Evolutionary conservation across 306 rosid genomes (phyloP).

Genomic region (Mimosa bimucronata): DNA sequence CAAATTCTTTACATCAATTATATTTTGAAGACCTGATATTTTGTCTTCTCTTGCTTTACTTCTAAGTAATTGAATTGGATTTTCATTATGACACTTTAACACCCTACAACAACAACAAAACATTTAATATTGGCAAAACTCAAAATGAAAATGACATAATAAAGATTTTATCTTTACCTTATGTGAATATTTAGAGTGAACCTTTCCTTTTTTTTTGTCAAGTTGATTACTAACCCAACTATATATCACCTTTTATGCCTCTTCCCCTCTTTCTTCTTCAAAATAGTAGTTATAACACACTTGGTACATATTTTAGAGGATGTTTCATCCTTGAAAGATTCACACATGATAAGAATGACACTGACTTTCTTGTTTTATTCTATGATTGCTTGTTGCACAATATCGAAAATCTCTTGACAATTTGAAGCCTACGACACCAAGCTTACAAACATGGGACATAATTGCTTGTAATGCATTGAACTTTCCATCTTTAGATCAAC

Average conservation of each 20-base stretch:
- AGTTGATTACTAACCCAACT: neutral
- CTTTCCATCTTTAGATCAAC: neutral
- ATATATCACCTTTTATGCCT: too few species aligned
- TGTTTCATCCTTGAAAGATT: neutral
- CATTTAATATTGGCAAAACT: too few species aligned
- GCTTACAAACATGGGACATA: neutral
- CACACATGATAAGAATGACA: neutral
- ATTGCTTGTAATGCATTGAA: too few species aligned
- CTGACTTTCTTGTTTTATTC: neutral
- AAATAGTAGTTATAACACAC: neutral
- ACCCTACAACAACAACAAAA: too few species aligned
- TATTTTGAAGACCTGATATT: too few species aligned
- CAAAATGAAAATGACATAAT: too few species aligned
- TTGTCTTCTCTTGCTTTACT: too few species aligned
- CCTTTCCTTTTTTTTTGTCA: neutral
- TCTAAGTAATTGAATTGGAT: too few species aligned
- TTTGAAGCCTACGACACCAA: neutral
- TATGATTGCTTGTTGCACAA: neutral
- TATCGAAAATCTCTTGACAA: neutral
- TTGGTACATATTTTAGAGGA: neutral
- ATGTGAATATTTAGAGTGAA: neutral
- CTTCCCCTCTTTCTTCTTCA: neutral
- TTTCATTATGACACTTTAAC: too few species aligned
- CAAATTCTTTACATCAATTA: too few species aligned
- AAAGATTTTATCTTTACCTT: too few species aligned